These are phyloP conservation scores for Elasticomyces elasticus DNA, from an alignment of 495 filamentous ascomycete genomes.

Conservation along the genomic window DNA sequence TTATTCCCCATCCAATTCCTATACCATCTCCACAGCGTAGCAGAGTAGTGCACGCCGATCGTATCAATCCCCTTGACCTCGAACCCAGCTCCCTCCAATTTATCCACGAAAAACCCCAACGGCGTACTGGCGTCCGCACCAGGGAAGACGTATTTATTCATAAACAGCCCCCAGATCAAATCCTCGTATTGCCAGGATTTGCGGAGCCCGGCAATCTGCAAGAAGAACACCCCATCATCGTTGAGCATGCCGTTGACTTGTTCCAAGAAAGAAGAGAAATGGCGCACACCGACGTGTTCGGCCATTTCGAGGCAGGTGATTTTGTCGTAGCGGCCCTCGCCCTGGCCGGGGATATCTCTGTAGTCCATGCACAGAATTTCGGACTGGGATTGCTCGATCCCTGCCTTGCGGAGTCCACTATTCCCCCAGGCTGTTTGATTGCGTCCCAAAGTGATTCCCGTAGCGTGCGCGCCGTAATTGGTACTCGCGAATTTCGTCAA, in stretches of 20 bases:
- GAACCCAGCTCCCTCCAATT: constrained; percentile 65
- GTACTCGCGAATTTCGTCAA: constrained; percentile 68
- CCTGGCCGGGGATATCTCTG: constrained; percentile 64
- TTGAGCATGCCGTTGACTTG: constrained; percentile 79
- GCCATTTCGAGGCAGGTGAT: constrained; percentile 87
- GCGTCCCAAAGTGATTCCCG: constrained; percentile 69
- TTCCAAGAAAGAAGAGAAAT: constrained; percentile 55
- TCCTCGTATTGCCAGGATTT: constrained; percentile 85
- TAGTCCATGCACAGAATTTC: constrained; percentile 75
- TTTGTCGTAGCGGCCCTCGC: constrained; percentile 59
- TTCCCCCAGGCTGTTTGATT: constrained; percentile 84
- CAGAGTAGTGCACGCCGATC: constrained; percentile 92
- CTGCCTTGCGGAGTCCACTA: constrained; percentile 56
- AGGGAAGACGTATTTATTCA: constrained; percentile 90
- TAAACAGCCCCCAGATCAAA: constrained; percentile 76
- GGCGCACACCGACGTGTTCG: constrained; percentile 76
- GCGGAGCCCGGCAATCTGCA: constrained; percentile 74
- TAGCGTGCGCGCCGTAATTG: constrained; percentile 68
- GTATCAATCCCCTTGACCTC: constrained; percentile 73
- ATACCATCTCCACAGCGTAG: constrained; percentile 97
- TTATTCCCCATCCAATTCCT: constrained; percentile 95
- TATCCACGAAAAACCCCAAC: constrained; percentile 58
- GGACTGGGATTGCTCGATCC: constrained; percentile 60
- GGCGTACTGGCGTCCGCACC: constrained; percentile 80
- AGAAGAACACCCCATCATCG: constrained; percentile 73